These are phyloP conservation scores for Dorcoceras hygrometricum DNA, from an alignment of 257 asterid genomes.

Conservation along the genomic window DNA sequence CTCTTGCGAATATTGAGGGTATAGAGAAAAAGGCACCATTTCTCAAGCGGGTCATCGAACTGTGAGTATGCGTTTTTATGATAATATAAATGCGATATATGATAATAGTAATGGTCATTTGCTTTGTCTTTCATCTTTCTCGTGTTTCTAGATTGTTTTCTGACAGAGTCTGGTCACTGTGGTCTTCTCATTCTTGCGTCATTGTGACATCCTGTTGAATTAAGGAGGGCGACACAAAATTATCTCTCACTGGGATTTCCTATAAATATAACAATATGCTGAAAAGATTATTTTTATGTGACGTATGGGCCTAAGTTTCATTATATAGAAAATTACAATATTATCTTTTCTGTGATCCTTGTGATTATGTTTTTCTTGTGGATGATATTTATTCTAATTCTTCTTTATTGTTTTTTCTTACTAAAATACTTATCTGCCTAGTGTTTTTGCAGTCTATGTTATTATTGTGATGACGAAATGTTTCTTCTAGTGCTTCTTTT, in stretches of 20 bases:
- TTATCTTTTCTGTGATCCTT: neutral
- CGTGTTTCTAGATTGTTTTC: neutral
- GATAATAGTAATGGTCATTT: neutral
- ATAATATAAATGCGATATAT: neutral
- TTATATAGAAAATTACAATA: neutral
- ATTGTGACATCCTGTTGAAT: neutral
- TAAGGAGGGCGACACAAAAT: neutral
- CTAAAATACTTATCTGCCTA: slow-evolving; percentile 35
- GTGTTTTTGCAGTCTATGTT: too few relatives aligned
- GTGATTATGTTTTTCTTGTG: neutral
- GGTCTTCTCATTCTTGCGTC: neutral
- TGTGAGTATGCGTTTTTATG: slow-evolving; percentile 43
- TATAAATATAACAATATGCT: neutral
- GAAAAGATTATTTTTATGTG: slow-evolving; percentile 1
- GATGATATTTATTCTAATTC: neutral
- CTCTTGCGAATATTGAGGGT: slow-evolving; percentile 80
- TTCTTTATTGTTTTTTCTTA: neutral
- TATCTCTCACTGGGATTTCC: neutral
- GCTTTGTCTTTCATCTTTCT: neutral
- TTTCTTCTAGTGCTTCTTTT: neutral
- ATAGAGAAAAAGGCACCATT: slow-evolving; percentile 65
- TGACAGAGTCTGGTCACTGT: neutral
- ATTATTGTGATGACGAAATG: neutral
- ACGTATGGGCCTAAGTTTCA: slow-evolving; percentile 1
- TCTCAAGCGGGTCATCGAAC: slow-evolving; percentile 56